Percentiles rank a stretch among this genome's conserved stretches.
Conservation (phyloP, 192 early-diverging fungal genomes). For the Mycoemilia scoparia region DNA sequence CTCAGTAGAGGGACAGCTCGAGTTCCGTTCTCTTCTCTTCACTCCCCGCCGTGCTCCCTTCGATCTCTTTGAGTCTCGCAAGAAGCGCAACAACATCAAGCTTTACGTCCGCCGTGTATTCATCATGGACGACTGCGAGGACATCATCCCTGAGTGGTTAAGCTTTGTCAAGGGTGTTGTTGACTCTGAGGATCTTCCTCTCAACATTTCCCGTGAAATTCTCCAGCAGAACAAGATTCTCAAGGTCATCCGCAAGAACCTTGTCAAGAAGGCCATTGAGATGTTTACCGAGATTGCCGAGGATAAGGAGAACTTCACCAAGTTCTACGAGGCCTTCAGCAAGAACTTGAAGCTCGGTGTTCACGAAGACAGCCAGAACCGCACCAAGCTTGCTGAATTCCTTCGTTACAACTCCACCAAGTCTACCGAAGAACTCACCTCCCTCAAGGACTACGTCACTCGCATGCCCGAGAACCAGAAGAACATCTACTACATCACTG, state of each 20-base stretch:
- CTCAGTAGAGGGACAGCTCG: conserved; percentile 82
- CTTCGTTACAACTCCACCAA: conserved; percentile 61
- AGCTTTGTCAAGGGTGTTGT: conserved; percentile 86
- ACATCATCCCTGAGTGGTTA: conserved; percentile 81
- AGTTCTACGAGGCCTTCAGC: conserved; percentile 61
- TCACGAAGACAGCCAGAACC: conserved; percentile 57
- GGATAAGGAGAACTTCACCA: conserved; percentile 42
- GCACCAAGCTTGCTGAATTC: conserved; percentile 59
- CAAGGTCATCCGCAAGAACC: conserved; percentile 64
- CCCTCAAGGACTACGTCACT: conserved; percentile 58
- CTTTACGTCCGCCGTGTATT: conserved; percentile 93
- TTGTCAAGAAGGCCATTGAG: conserved; percentile 81
- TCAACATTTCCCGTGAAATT: conserved; percentile 95
- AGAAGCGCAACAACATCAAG: no score
- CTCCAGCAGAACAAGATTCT: conserved; percentile 74
- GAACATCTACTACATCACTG: conserved; percentile 76
- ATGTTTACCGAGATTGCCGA: conserved; percentile 52
- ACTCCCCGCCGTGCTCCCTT: conserved; percentile 47
- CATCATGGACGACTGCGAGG: conserved; percentile 79
- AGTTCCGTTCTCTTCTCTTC: conserved; percentile 79
- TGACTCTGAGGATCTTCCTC: conserved; percentile 91
- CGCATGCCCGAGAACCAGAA: conserved; percentile 85
- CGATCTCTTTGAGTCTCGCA: conserved; percentile 23
- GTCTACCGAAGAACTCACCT: conserved; percentile 25
- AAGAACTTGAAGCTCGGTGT: conserved; percentile 72